Conservation (phyloP, 208 protist genomes). For the Trypanosoma avium region DNA sequence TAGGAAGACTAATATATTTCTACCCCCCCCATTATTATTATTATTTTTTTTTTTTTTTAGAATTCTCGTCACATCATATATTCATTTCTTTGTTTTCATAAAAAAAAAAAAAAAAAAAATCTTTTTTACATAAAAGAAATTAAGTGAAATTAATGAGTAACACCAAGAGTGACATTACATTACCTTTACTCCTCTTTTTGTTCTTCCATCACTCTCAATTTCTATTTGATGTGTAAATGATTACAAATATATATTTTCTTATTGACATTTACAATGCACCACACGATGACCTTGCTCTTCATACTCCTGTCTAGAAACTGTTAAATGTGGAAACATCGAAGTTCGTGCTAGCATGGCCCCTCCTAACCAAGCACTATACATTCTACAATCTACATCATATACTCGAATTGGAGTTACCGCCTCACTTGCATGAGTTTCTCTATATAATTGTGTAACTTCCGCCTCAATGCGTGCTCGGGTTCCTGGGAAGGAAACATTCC, state of each 20-base stretch:
- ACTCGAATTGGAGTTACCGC: constrained; percentile 76
- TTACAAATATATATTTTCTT: constrained; percentile 12
- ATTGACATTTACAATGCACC: constrained; percentile 88
- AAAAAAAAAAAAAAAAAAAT: no score
- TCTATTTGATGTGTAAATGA: not conserved
- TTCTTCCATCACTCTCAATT: not conserved
- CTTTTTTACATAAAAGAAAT: constrained; percentile 1
- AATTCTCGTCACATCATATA: no score
- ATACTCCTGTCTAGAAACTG: constrained; percentile 82
- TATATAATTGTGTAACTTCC: constrained; percentile 88
- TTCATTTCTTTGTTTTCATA: no score
- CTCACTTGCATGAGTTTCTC: constrained; percentile 82
- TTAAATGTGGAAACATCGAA: constrained; percentile 85
- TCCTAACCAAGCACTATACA: constrained; percentile 85
- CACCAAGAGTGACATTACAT: not conserved
- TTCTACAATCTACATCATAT: constrained; percentile 63
- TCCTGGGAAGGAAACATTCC: constrained; percentile 86
- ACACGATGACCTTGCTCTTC: constrained; percentile 82
- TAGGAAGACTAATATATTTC: not conserved
- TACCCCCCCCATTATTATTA: no score
- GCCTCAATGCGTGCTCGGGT: constrained; percentile 79
- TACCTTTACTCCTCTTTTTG: not conserved
- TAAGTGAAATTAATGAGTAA: constrained; percentile 12
- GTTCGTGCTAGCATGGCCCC: constrained; percentile 82
- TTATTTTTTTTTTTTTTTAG: no score